Evolutionary conservation across 176 grass and related monocot species (phyloP).

Genomic region (Triticum monococcum): DNA sequence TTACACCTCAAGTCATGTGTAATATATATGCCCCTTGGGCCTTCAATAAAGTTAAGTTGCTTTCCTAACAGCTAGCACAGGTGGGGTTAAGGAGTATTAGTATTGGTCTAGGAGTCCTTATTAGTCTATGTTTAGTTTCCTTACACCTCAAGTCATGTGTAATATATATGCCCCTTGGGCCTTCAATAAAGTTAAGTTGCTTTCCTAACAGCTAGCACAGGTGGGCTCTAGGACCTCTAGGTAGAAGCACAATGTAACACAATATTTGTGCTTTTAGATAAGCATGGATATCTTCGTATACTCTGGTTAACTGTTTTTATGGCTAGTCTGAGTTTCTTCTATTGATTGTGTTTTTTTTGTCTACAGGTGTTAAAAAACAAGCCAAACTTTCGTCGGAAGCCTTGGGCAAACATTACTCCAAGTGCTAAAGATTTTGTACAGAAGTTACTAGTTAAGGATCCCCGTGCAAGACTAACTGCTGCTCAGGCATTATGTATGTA

Average conservation of each 20-base stretch:
- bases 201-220: background rate
- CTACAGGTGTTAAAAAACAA: slow-evolving; percentile 88
- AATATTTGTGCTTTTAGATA: slow-evolving; percentile 23
- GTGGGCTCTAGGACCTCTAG: background rate
- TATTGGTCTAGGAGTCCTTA: no score
- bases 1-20: no score
- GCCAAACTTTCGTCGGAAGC: slow-evolving; percentile 87
- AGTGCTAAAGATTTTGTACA: slow-evolving; percentile 98
- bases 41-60: no score
- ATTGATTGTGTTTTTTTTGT: slow-evolving; percentile 8
- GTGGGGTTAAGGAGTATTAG: no score
- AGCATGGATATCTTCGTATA: slow-evolving; percentile 19
- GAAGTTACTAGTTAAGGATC: slow-evolving; percentile 95
- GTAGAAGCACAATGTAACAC: background rate
- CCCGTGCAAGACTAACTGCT: slow-evolving; percentile 86
- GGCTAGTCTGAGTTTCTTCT: background rate
- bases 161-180: no score
- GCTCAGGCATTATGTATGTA: slow-evolving; percentile 95
- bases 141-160: no score
- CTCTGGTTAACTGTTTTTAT: slow-evolving; percentile 16
- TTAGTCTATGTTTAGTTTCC: no score
- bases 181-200: no score
- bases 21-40: no score
- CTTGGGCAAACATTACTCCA: slow-evolving; percentile 84
- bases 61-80: no score